Base-by-base conservation (phyloP, 352 stramenopile genomes). In the Peronospora destructor region DNA sequence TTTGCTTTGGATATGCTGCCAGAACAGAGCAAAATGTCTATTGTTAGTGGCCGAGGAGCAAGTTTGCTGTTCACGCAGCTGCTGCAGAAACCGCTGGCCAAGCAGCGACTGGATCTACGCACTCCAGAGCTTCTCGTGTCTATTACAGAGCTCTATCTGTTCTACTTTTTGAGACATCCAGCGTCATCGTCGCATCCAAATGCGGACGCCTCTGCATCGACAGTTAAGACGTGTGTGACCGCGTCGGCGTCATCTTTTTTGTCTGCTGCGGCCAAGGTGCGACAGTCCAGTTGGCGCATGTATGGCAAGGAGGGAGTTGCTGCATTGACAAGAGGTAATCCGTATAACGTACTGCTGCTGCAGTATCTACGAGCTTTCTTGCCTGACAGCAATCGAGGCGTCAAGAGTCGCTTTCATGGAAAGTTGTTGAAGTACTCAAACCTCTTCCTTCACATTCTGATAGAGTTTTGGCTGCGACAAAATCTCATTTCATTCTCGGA, bases 381-480 rank as follows among this genome's bases (percentile, higher is more conserved):
- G 26, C 79, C 81, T 0, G 78, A 89, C 51, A 84, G 53, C 14
- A 71, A 46, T 25, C 66, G 66, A 34, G 65, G 71, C 1, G 75
- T 85, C 23, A 71, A 80, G 46, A 91, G 80, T 52, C 79, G 80
- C 16, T 89, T 90, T 48, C 76, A 86, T 23, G 76, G 66, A 64
- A 90, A 87, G 47, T 55, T 88, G 29, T 51, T 88, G 23, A 79
- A 91, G 56, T 60, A 83, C 49, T 80, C 79, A 26, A 90, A 83
- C 55, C 64, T 91, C 3, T 92, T 94, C 53, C 64, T 94, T 19
- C 79, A 92, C 49, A 80, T 87, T 33, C 47, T 92, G 34, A 91
- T 94, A 16, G 84, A 94, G 50, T 89, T 90, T 42, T 94, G 84
- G 84, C 64, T 94, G 38, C 77, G 76, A n/a, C 84, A 94, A 51